Evolutionary conservation across 129 eudicot genomes (phyloP), one percentile per base, ranked within the genome.

Genomic region (Smallanthus sonchifolius): DNA sequence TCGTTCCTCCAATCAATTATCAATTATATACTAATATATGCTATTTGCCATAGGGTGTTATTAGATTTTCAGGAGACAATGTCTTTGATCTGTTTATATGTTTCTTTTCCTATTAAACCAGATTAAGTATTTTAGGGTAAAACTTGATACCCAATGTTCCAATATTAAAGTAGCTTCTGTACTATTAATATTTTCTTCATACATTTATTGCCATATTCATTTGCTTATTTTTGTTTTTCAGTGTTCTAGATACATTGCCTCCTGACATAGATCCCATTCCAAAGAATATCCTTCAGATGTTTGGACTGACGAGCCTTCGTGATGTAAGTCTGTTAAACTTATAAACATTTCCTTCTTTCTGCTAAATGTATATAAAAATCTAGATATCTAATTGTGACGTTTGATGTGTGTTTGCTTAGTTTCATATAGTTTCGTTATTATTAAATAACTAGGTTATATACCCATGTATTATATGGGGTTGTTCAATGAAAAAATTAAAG

Each of bases 211-310:
- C 28, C 67, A 69, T 72, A 79, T 67, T 13, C 32, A 47, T 34
- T 80, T 38, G 30, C 66, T 75, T 42, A 11, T 42, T 69, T 65
- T 32, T 55, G 55, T 88, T 65, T 76, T 75, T 59, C 89, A 94
- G 98, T 83, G 88, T 79, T 74, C 76, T 94, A 70, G 79, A 75
- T 78, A 73, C 77, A 59, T 82, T 90, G 84, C 90, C 96, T 62
- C 73, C 70, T 70, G 69, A 74, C 70, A 73, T 86, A 51, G 98
- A 94, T 90, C 97, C 98, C 30, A 86, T 94, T 65, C 97, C 98
- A 16, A 77, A 74, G 76, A 83, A 77, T 77, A 73, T 91, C 55
- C 87, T 85, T 69, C 80, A 80, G 69, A 91, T 84, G 36, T 90
- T 90, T 76, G 88, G 87, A 79, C 87, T 94, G 49, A 54, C 76